Percentiles rank a stretch among this genome's conserved stretches.
phyloP scores from a whole-genome alignment of 768 basidiomycete genomes.

The Suillus fuscotomentosus region DNA sequence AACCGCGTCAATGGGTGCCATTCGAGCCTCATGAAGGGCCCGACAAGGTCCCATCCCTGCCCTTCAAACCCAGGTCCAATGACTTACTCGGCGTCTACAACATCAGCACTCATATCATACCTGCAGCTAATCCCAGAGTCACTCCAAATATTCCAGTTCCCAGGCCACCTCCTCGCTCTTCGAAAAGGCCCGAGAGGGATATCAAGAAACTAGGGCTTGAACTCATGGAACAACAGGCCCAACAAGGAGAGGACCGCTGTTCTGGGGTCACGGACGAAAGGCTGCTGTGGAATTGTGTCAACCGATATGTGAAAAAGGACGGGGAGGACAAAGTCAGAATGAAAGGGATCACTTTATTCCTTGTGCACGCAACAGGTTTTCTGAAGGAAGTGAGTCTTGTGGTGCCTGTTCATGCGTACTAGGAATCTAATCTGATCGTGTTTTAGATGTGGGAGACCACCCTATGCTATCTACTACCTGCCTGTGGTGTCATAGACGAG shows the following conservation, averaged over 20 bases:
- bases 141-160: slow-evolving; percentile 23
- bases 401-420: too few relatives aligned
- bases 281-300: slow-evolving; percentile 67
- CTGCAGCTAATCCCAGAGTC: slow-evolving; percentile 25
- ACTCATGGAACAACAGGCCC: slow-evolving; percentile 14
- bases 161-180: slow-evolving; percentile 13
- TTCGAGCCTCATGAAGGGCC: slow-evolving; percentile 15
- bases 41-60: slow-evolving; percentile 14
- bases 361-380: slow-evolving; percentile 85
- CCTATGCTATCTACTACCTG: slow-evolving; percentile 49
- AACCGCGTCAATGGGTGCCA: slow-evolving; percentile 21
- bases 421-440: neutral
- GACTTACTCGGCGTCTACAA: slow-evolving; percentile 20
- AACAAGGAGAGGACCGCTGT: slow-evolving; percentile 14
- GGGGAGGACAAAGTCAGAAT: slow-evolving; percentile 13
- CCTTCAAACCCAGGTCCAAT: slow-evolving; percentile 16
- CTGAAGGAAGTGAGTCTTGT: slow-evolving; percentile 67
- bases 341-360: slow-evolving; percentile 63
- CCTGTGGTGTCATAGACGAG: slow-evolving; percentile 51
- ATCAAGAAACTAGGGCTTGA: slow-evolving; percentile 17
- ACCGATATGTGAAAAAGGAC: slow-evolving; percentile 56
- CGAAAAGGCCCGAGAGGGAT: slow-evolving; percentile 1
- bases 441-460: slow-evolving; percentile 78
- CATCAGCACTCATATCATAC: slow-evolving; percentile 30
- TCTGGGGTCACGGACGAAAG: slow-evolving; percentile 16